Evolutionary conservation across 352 stramenopile genomes (phyloP).

Genomic region (Globisporangium barbulae): DNA sequence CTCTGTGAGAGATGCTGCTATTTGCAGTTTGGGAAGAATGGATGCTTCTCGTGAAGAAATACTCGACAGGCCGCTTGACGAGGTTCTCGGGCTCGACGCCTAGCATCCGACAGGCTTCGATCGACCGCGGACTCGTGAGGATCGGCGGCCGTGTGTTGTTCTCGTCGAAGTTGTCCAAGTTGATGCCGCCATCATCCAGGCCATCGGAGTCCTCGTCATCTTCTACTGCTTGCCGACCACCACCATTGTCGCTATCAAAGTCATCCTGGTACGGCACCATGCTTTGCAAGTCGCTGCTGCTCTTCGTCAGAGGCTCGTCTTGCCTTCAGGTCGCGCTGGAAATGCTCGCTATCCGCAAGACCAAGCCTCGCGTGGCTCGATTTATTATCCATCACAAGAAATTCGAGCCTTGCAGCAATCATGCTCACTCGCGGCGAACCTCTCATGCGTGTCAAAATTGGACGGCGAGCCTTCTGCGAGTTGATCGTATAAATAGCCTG

Average conservation of each 20-base stretch:
- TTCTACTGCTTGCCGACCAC: background rate
- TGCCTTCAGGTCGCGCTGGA: background rate
- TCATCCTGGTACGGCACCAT: conserved; percentile 6
- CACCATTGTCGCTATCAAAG: background rate
- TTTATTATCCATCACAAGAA: background rate
- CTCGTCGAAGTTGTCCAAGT: conserved; percentile 71
- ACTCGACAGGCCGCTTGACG: conserved; percentile 46
- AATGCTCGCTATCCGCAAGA: background rate
- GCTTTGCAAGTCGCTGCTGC: background rate
- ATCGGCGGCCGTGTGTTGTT: conserved; percentile 29
- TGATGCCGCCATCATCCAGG: conserved; percentile 24
- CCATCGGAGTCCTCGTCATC: conserved; percentile 4
- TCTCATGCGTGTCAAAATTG: conserved; percentile 6
- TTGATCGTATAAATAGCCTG: background rate
- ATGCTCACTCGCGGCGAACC: too few relatives aligned
- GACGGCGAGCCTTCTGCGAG: background rate
- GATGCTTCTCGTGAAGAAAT: conserved; percentile 40
- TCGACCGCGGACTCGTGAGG: conserved; percentile 61
- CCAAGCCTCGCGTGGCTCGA: background rate
- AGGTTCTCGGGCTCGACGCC: conserved; percentile 68
- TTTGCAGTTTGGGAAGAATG: background rate
- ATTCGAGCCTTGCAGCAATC: too few relatives aligned
- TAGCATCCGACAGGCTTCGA: conserved; percentile 71
- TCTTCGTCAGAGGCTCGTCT: background rate
- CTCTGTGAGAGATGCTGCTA: conserved; percentile 2